Evolutionary conservation across 2,329 filamentous ascomycete genomes (phyloP).

Genomic region (Myriosclerotinia scirpicola): DNA sequence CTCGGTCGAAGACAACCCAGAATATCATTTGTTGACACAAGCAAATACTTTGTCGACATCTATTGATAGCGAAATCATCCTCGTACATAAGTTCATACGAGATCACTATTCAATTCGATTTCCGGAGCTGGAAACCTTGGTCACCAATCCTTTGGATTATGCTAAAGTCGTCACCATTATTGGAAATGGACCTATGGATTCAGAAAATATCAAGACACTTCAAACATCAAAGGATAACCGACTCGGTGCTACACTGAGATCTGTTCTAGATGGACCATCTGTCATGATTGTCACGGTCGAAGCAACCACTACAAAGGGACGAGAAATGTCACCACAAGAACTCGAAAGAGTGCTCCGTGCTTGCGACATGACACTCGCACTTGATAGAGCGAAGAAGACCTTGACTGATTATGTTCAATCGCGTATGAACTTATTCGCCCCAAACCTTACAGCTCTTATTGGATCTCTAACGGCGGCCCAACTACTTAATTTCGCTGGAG

Average conservation of each 20-base stretch:
- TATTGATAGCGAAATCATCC: constrained; percentile 88
- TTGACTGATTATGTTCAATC: constrained; percentile 95
- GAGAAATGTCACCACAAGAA: constrained; percentile 72
- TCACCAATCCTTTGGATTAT: constrained; percentile 91
- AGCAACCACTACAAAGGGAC: constrained; percentile 84
- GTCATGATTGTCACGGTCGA: constrained; percentile 96
- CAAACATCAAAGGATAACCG: constrained; percentile 77
- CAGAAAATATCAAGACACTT: constrained; percentile 74
- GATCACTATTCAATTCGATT: constrained; percentile 95
- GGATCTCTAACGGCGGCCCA: constrained; percentile 93
- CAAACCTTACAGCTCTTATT: constrained; percentile 86
- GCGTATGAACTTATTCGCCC: constrained; percentile 93
- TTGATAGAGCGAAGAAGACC: constrained; percentile 82
- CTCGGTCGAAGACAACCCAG: constrained; percentile 87
- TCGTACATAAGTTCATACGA: constrained; percentile 94
- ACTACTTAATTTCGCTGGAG: constrained; percentile 91
- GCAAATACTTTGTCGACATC: constrained; percentile 87
- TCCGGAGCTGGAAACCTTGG: constrained; percentile 84
- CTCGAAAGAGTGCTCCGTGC: constrained; percentile 72
- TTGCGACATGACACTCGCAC: constrained; percentile 82
- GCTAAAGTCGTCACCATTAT: constrained; percentile 93
- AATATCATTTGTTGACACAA: constrained; percentile 84
- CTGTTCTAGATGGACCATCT: constrained; percentile 82
- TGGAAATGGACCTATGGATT: constrained; percentile 85
- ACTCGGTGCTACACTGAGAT: constrained; percentile 71